phyloP scores from a whole-genome alignment of 2,329 filamentous ascomycete genomes.

The Fusarium coffeatum region DNA sequence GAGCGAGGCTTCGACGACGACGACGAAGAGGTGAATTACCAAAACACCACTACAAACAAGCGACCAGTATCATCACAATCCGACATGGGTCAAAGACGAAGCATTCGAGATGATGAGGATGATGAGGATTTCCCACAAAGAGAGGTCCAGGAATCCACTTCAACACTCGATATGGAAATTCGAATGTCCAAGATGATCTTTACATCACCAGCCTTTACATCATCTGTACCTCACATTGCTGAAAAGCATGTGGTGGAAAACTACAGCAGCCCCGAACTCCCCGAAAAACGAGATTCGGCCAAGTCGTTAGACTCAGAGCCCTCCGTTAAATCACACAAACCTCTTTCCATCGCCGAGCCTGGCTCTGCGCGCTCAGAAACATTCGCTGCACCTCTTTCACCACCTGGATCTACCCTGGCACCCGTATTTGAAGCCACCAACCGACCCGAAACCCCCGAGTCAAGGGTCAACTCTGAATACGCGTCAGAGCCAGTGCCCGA shows the following conservation, averaged over 20 bases:
- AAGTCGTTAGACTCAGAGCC: slow-evolving; percentile 58
- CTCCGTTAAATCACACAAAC: slow-evolving; percentile 45
- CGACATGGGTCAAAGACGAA: slow-evolving; percentile 43
- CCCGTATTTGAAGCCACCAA: slow-evolving; percentile 22
- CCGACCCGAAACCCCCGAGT: slow-evolving; percentile 34
- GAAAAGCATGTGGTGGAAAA: slow-evolving; percentile 45
- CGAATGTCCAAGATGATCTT: slow-evolving; percentile 57
- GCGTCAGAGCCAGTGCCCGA: slow-evolving; percentile 20
- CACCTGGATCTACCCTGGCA: slow-evolving; percentile 1
- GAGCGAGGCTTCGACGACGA: slow-evolving; percentile 69
- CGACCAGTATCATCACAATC: slow-evolving; percentile 54
- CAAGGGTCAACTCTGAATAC: slow-evolving; percentile 16
- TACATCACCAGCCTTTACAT: slow-evolving; percentile 53
- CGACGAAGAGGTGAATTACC: slow-evolving; percentile 53
- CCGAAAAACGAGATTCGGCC: slow-evolving; percentile 63
- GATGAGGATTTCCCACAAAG: slow-evolving; percentile 39
- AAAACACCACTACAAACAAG: slow-evolving; percentile 13
- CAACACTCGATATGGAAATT: slow-evolving; percentile 54
- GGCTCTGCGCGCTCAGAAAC: slow-evolving; percentile 14
- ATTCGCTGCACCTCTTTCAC: slow-evolving; percentile 31
- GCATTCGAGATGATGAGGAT: slow-evolving; percentile 21
- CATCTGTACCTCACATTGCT: slow-evolving; percentile 55
- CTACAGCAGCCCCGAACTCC: slow-evolving; percentile 41
- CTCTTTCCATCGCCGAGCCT: slow-evolving; percentile 24
- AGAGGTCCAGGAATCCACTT: slow-evolving; percentile 36